Evolutionary conservation across 257 asterid species (phyloP).

Genomic region (Jacaranda copaia): DNA sequence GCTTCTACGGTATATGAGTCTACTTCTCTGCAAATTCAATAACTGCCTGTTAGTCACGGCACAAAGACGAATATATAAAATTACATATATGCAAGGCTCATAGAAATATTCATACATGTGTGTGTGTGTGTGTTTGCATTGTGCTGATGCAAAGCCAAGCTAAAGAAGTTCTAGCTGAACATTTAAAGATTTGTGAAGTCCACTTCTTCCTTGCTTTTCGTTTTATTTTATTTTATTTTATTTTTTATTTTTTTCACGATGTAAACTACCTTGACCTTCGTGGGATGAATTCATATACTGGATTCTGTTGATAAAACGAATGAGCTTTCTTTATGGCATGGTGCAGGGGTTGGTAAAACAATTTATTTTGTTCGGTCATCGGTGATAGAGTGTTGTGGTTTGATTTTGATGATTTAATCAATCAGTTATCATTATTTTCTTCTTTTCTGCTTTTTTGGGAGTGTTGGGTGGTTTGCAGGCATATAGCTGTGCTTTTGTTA

Average conservation of each 20-base stretch:
- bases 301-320: not conserved
- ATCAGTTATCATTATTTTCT: not conserved
- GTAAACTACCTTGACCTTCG: not conserved
- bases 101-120: not conserved
- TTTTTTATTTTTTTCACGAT: not conserved
- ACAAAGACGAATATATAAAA: not conserved
- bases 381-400: not conserved
- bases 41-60: too few species aligned
- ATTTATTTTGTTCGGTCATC: not conserved
- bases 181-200: not conserved
- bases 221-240: too few species aligned
- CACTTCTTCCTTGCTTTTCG: not conserved
- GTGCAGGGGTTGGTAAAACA: slow-evolving; percentile 13
- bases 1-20: not conserved
- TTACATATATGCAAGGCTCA: not conserved
- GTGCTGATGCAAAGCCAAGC: not conserved
- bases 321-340: slow-evolving; percentile 14
- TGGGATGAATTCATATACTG: slow-evolving; percentile 1
- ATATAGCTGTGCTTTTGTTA: slow-evolving; percentile 3
- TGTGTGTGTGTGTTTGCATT: not conserved
- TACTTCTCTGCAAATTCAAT: not conserved
- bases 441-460: not conserved
- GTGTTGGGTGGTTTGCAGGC: slow-evolving; percentile 4
- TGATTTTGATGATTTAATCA: not conserved
- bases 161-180: not conserved